phyloP scores from a whole-genome alignment of 2,329 filamentous ascomycete species.

The Curvularia verruculosa region DNA sequence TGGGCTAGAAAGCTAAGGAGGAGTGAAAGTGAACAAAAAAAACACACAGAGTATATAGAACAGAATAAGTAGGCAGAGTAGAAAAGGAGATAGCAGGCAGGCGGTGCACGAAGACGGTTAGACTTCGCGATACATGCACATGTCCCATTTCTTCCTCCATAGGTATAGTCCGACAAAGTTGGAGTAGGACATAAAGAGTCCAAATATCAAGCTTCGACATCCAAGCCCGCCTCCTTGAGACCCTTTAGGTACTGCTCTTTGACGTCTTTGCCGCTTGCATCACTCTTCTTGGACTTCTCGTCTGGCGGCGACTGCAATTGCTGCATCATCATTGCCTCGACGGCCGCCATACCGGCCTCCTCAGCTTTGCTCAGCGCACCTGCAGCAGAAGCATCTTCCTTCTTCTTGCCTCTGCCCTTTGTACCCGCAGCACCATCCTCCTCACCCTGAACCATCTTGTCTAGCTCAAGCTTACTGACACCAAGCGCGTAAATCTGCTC shows the following conservation, averaged over 20 bases:
- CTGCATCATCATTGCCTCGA: slow-evolving; percentile 52
- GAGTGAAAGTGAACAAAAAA: too few relatives aligned
- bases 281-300: slow-evolving; percentile 5
- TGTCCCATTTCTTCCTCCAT: neutral
- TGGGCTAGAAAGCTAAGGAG: too few relatives aligned
- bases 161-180: too few relatives aligned
- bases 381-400: slow-evolving; percentile 25
- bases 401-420: slow-evolving; percentile 20
- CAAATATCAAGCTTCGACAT: slow-evolving; percentile 30
- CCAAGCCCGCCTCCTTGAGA: slow-evolving; percentile 51
- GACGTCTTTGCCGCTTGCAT: slow-evolving; percentile 33
- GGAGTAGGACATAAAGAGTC: neutral
- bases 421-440: slow-evolving; percentile 51
- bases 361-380: slow-evolving; percentile 46
- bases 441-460: slow-evolving; percentile 72
- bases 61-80: too few relatives aligned
- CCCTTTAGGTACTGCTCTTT: slow-evolving; percentile 52
- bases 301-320: slow-evolving; percentile 25
- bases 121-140: neutral
- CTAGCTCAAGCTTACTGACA: slow-evolving; percentile 89
- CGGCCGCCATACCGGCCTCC: slow-evolving; percentile 41
- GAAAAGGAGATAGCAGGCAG: too few relatives aligned
- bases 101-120: neutral
- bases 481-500: slow-evolving; percentile 92
- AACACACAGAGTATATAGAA: too few relatives aligned